Evolutionary conservation across 768 basidiomycete species (phyloP).

Genomic region (Xanthoconium stramineum): DNA sequence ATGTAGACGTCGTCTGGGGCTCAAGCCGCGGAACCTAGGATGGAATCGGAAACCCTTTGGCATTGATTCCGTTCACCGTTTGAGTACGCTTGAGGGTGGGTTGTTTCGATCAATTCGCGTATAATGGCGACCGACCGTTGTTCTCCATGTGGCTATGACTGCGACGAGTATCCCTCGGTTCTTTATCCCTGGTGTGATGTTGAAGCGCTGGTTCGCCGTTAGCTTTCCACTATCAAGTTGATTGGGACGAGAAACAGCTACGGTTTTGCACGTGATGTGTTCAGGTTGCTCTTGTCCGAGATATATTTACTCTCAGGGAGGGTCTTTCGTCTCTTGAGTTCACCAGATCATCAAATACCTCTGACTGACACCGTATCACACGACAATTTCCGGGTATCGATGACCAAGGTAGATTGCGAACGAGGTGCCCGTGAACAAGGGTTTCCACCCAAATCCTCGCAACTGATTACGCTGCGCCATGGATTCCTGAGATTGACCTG

Average conservation of each 20-base stretch:
- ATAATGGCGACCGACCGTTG: neutral
- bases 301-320: no score
- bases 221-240: no score
- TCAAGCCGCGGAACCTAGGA: no score
- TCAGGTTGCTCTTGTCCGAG: no score
- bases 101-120: conserved; percentile 8
- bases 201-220: neutral
- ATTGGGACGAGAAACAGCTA: no score
- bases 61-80: neutral
- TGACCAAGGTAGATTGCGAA: conserved; percentile 14
- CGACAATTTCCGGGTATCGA: neutral
- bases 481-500: neutral
- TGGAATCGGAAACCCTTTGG: neutral
- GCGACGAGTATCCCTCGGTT: neutral
- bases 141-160: conserved; percentile 1
- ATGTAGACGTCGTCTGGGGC: no score
- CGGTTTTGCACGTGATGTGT: no score
- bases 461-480: neutral
- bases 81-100: neutral
- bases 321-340: neutral
- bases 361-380: neutral
- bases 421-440: neutral
- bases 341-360: neutral
- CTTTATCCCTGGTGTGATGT: no score
- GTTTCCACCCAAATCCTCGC: neutral